phyloP scores from a whole-genome alignment of 768 basidiomycete species.

The Pleurotus citrinopileatus region DNA sequence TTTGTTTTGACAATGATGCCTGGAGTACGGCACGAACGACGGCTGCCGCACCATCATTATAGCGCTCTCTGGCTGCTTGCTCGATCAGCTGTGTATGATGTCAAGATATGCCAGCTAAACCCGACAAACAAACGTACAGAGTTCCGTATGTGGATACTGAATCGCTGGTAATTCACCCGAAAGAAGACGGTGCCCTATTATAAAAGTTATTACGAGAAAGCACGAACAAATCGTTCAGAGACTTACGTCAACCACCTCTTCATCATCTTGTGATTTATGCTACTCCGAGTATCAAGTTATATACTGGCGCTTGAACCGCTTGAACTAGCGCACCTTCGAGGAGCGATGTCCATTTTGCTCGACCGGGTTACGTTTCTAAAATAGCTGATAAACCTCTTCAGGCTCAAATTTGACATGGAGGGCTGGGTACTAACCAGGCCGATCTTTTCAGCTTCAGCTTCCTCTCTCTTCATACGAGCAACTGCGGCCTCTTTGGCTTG shows the following conservation, averaged over 20 bases:
- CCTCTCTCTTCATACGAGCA: slow-evolving; percentile 62
- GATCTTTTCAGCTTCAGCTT: slow-evolving; percentile 70
- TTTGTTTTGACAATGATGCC: slow-evolving; percentile 64
- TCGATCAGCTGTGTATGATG: slow-evolving; percentile 62
- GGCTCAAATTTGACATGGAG: slow-evolving; percentile 1
- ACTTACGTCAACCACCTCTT: slow-evolving; percentile 69
- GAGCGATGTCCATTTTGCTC: slow-evolving; percentile 45
- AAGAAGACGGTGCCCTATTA: slow-evolving; percentile 70
- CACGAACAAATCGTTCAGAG: background rate
- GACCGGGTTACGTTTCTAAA: slow-evolving; percentile 62
- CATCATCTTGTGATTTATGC: slow-evolving; percentile 47
- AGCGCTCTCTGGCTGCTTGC: slow-evolving; percentile 72
- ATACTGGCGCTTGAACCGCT: background rate
- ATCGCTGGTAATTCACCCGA: slow-evolving; percentile 86
- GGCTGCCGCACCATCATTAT: slow-evolving; percentile 68
- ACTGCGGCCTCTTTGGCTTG: slow-evolving; percentile 67
- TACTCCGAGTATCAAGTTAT: slow-evolving; percentile 14
- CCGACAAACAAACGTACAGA: slow-evolving; percentile 44
- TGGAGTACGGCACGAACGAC: slow-evolving; percentile 73
- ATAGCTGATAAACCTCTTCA: slow-evolving; percentile 20
- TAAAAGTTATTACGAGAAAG: slow-evolving; percentile 12
- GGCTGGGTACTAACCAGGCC: slow-evolving; percentile 55
- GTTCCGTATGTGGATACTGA: slow-evolving; percentile 85
- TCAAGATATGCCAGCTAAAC: slow-evolving; percentile 12
- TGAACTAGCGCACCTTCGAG: slow-evolving; percentile 45